Conservation (phyloP, 2,329 filamentous ascomycete species). For the Monilinia polystroma region DNA sequence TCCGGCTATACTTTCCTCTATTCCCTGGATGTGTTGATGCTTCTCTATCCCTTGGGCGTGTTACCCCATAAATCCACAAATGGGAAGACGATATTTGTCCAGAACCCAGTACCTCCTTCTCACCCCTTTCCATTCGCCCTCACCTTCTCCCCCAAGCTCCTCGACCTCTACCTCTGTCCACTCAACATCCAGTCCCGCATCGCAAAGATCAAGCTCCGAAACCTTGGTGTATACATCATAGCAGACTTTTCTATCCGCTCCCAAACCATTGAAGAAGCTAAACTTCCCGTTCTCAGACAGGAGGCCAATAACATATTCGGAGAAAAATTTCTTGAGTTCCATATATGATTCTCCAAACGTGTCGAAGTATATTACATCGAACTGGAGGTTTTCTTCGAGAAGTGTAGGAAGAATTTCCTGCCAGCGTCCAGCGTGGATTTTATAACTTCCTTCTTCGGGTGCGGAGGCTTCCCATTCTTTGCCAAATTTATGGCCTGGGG, state of each 20-base stretch:
- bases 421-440: slow-evolving; percentile 74
- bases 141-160: slow-evolving; percentile 60
- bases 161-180: slow-evolving; percentile 76
- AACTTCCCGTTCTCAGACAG: slow-evolving; percentile 72
- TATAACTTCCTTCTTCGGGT: slow-evolving; percentile 59
- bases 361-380: slow-evolving; percentile 94
- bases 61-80: slow-evolving; percentile 64
- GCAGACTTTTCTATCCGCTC: slow-evolving; percentile 86
- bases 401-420: slow-evolving; percentile 74
- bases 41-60: neutral
- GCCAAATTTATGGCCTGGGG: slow-evolving; percentile 48
- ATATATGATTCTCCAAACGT: slow-evolving; percentile 94
- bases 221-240: slow-evolving; percentile 96
- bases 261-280: slow-evolving; percentile 87
- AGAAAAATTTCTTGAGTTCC: slow-evolving; percentile 83
- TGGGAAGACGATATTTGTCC: slow-evolving; percentile 71
- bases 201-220: slow-evolving; percentile 83
- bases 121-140: slow-evolving; percentile 84
- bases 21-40: neutral
- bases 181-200: slow-evolving; percentile 85
- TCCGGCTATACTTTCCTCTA: neutral
- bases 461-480: slow-evolving; percentile 53
- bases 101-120: slow-evolving; percentile 88
- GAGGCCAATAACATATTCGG: slow-evolving; percentile 78
- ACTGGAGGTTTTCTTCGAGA: slow-evolving; percentile 65